Base-by-base conservation (phyloP, 805 yeast species). In the Zygosaccharomyces gambellarensis region DNA sequence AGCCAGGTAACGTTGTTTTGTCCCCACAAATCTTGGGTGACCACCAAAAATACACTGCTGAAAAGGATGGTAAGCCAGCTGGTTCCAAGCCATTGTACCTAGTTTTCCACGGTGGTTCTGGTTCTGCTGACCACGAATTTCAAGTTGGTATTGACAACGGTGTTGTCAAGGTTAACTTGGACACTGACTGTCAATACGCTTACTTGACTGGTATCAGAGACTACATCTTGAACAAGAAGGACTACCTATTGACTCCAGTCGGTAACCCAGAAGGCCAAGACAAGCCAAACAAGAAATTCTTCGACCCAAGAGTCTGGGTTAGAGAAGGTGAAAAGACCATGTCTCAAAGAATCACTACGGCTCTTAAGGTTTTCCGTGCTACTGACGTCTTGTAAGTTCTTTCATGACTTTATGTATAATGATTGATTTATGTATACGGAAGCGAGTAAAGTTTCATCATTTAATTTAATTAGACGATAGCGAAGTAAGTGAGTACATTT, bases 91-190 rank as follows among this genome's bases (percentile, higher is more conserved):
- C 99, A 72, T 79, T 94, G 70, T 94, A 83, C 87, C 82, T 94
- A 64, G 99, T 94, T 62, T 94, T 94, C 97, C 99, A 94, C 83
- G 99, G 99, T 79, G 99, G 99, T 75, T 94, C 99, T 57, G 99
- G 99, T 75, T 94, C 99, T 49, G 68, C 94, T 60, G 95, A 86
- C 76, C 72, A 76, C 59, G 99, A 94, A 78, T 94, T 87, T 74
- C 85, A 87, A 77, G 82, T 82, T 61, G 99, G 90, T 71, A 94
- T 94, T 75, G 73, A 71, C 71, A 78, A 81, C 77, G 99, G 99
- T 81, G 97, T 90, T 64, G 97, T 90, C 68, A 94, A 94, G 85
- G 99, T 94, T 72, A 94, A 94, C 83, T 82, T 94, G 73, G 99
- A 94, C 79, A 94, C 99, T 64, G 99, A 94, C 79, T 88, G 96